Conservation (phyloP, 2,329 filamentous ascomycete species). For the Rachicladosporium sp. region DNA sequence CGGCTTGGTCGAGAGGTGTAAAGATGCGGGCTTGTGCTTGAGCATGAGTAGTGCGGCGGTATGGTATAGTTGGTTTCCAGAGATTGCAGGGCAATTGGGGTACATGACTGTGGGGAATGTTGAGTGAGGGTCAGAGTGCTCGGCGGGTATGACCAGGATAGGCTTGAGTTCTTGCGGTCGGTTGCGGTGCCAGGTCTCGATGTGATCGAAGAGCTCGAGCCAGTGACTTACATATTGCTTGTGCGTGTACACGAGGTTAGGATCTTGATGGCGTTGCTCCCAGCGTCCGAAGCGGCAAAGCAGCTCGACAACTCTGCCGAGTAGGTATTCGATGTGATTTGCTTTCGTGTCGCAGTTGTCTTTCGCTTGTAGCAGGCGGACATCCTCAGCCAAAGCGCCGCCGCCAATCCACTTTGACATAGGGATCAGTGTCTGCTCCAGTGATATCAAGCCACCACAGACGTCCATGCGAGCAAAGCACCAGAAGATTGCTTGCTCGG, state of each 20-base stretch:
- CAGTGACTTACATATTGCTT: constrained; percentile 9
- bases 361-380: constrained; percentile 24
- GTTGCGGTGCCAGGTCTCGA: constrained; percentile 14
- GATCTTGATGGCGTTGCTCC: constrained; percentile 16
- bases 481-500: constrained; percentile 42
- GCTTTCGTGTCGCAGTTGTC: constrained; percentile 42
- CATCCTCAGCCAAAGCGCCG: constrained; percentile 25
- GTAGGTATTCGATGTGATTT: constrained; percentile 48
- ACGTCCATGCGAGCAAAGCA: constrained; percentile 45
- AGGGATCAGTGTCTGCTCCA: constrained; percentile 34
- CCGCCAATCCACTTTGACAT: constrained; percentile 35
- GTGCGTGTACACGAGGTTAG: constrained; percentile 17
- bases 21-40: constrained; percentile 29
- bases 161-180: constrained; percentile 15
- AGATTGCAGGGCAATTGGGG: constrained; percentile 27
- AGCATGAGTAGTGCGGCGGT: constrained; percentile 40
- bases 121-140: constrained; percentile 1
- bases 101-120: constrained; percentile 30
- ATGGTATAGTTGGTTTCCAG: constrained; percentile 41
- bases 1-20: constrained; percentile 7
- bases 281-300: constrained; percentile 19
- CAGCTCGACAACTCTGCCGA: constrained; percentile 31
- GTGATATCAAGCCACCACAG: constrained; percentile 41
- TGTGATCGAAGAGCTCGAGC: constrained; percentile 13
- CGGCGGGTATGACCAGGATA: constrained; percentile 14